These are phyloP conservation scores for Albizia julibrissin DNA, from an alignment of 306 rosid species.

Conservation along the genomic window DNA sequence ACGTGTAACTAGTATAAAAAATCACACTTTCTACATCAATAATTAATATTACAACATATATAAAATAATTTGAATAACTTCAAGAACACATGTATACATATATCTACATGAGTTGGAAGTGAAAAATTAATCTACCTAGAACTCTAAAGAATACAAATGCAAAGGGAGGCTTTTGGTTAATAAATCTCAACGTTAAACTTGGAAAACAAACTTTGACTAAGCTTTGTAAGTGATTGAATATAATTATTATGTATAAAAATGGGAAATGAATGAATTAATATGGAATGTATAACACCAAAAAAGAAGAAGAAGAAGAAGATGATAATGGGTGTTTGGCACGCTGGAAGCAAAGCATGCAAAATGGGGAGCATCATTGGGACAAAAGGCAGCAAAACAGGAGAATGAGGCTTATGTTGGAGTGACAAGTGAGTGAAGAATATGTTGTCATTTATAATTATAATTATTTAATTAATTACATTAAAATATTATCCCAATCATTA, in stretches of 20 bases:
- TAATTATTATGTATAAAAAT: background rate
- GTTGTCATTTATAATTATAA: background rate
- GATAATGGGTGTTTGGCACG: constrained; percentile 43
- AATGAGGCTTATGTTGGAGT: constrained; percentile 2
- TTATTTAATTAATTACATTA: background rate
- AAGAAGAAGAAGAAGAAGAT: background rate
- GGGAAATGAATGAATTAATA: background rate
- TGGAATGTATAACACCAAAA: background rate
- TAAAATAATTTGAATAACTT: background rate
- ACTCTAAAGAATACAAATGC: background rate
- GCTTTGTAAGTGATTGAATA: background rate
- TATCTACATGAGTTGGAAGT: background rate
- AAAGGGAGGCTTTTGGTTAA: background rate
- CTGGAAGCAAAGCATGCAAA: constrained; percentile 49
- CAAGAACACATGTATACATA: background rate
- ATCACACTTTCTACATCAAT: no score
- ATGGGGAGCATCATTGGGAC: constrained; percentile 42
- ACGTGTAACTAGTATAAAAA: no score
- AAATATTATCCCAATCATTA: constrained; percentile 61
- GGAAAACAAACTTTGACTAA: background rate
- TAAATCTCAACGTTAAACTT: background rate
- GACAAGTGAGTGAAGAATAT: background rate
- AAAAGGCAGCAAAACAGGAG: constrained; percentile 26
- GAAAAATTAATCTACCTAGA: background rate
- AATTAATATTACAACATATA: no score